A percentile compares a stretch with the other conserved stretches of the same genome.
phyloP scores from a whole-genome alignment of 2,329 filamentous ascomycete genomes.

The Stromatinia cepivora region DNA sequence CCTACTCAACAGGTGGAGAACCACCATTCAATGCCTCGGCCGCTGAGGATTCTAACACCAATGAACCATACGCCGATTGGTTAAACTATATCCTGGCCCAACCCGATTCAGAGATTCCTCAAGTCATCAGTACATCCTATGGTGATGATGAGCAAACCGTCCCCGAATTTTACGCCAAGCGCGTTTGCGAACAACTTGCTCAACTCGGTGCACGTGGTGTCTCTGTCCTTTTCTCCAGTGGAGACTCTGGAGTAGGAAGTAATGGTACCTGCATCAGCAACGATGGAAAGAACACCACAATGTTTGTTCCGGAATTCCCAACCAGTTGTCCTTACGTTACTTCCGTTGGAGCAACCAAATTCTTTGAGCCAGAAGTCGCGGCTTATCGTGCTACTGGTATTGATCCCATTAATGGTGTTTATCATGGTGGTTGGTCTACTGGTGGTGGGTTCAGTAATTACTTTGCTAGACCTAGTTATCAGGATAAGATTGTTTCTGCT shows the following conservation, averaged over 20 bases:
- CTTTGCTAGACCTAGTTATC: conserved; percentile 50
- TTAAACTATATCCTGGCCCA: conserved; percentile 52
- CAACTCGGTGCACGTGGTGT: conserved; percentile 56
- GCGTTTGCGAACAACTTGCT: conserved; percentile 56
- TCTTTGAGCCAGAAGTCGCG: conserved; percentile 30
- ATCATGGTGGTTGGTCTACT: conserved; percentile 42
- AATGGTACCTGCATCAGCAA: conserved; percentile 49
- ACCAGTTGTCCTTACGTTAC: conserved; percentile 44
- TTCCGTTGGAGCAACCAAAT: conserved; percentile 31
- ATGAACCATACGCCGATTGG: conserved; percentile 60
- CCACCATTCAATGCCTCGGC: conserved; percentile 54
- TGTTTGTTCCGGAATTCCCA: conserved; percentile 58
- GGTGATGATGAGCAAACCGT: conserved; percentile 60
- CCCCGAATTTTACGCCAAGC: conserved; percentile 51
- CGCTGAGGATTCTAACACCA: conserved; percentile 39
- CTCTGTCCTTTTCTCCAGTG: conserved; percentile 53
- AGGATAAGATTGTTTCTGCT: conserved; percentile 44
- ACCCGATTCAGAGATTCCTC: conserved; percentile 47
- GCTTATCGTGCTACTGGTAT: conserved; percentile 38
- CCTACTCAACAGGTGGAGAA: conserved; percentile 55
- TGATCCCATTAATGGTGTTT: conserved; percentile 42
- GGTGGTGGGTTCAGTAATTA: conserved; percentile 55
- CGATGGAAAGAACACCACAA: conserved; percentile 55
- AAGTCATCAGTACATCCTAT: conserved; percentile 59
- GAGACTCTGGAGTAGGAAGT: conserved; percentile 52